Evolutionary conservation across 257 asterid species (phyloP).

Genomic region (Mitragyna speciosa): DNA sequence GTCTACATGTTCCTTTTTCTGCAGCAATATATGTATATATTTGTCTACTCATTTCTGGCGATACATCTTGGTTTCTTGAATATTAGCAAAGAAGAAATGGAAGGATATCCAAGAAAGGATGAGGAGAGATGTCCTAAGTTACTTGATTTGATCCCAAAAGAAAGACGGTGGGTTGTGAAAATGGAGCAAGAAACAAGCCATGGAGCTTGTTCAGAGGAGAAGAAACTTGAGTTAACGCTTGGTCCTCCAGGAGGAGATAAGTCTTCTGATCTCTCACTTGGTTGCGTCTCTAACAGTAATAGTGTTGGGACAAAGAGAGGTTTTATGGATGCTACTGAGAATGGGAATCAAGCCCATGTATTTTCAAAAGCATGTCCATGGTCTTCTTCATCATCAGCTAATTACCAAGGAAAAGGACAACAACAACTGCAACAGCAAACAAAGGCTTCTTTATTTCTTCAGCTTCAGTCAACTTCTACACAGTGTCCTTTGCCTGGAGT

Average conservation of each 20-base stretch:
- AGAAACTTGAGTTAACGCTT: constrained; percentile 73
- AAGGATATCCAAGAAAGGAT: constrained; percentile 49
- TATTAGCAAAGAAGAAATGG: constrained; percentile 42
- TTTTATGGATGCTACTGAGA: constrained; percentile 16
- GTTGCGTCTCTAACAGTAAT: constrained; percentile 29
- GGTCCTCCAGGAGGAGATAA: constrained; percentile 66
- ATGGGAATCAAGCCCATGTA: constrained; percentile 18
- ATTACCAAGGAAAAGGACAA: constrained; percentile 15
- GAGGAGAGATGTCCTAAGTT: constrained; percentile 52
- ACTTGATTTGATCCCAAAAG: constrained; percentile 64
- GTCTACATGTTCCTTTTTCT: neutral
- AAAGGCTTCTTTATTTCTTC: constrained; percentile 38
- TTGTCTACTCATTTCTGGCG: neutral
- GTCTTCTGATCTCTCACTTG: constrained; percentile 26
- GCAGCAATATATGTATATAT: neutral
- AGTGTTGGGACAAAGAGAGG: constrained; percentile 28
- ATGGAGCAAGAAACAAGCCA: constrained; percentile 30
- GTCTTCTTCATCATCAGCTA: constrained; percentile 15
- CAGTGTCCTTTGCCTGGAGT: constrained; percentile 29
- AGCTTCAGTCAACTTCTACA: constrained; percentile 34
- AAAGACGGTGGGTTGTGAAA: constrained; percentile 35
- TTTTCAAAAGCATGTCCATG: constrained; percentile 23
- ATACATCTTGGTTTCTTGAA: neutral
- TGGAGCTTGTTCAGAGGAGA: constrained; percentile 51
- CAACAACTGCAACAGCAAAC: constrained; percentile 34